Evolutionary conservation across 2,329 filamentous ascomycete genomes (phyloP), one percentile per base, ranked within the genome.

Genomic region (Diaporthe eres): DNA sequence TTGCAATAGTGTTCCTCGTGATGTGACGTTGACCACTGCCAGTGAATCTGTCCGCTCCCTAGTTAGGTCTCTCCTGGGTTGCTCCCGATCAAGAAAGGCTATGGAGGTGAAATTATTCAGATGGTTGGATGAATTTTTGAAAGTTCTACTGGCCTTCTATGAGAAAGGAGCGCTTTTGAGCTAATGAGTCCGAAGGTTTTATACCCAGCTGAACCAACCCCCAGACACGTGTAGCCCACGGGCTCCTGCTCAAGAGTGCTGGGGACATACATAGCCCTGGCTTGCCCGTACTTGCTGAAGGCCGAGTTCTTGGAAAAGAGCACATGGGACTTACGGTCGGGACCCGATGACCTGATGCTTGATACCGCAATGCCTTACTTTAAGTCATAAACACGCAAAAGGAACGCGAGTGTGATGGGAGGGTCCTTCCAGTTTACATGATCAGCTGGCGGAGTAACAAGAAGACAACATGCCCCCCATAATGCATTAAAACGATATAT

Each of bases 401-500:
- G n/a, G 17, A 1, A n/a, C n/a, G n/a, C n/a, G n/a, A 15, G 25
- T 28, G 60, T 22, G 12, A 5, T 15, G 9, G 15, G 17, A 10
- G 37, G 13, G 13, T 2, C 9, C 47, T 19, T 19, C 13, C 28
- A 9, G 15, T 4, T 22, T 19, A 31, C 25, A 34, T 47, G 34
- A n/a, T 4, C 57, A 42, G 34, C 22, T 15, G 3, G 10, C 22
- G 4, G 34, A 25, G 5, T 61, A 19, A 49, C 1, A 8, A 42
- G 4, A 17, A 34, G 31, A n/a, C 8, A 3, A 5, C 19, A 22
- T 3, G 17, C 6, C 47, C 47, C 15, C 9, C 13, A 25, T 9
- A 12, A 34, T 39, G 13, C n/a, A 42, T 42, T 7, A 13, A 65
- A 73, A 65, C 68, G 76, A 75, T 75, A 73, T n/a, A 5, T 25